These are phyloP conservation scores for Umbelopsis isabellina DNA, from an alignment of 192 early-diverging fungal species.

Conservation along the genomic window DNA sequence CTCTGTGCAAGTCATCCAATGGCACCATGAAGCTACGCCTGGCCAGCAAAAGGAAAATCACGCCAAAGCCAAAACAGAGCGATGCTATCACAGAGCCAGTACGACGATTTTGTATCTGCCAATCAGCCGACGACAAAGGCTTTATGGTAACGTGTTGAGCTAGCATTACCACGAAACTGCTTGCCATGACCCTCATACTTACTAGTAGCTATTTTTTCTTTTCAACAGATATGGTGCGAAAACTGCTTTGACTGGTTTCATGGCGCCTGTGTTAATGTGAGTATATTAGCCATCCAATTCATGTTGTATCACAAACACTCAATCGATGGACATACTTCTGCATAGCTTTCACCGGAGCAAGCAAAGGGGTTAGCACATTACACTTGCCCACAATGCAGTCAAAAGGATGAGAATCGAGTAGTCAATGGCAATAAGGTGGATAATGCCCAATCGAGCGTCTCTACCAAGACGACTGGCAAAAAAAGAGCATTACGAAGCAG, in stretches of 20 bases:
- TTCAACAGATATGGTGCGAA: conserved; percentile 16
- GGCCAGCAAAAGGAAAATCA: conserved; percentile 7
- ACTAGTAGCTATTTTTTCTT: neutral
- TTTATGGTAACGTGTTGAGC: neutral
- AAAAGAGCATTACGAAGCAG: neutral
- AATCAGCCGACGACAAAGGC: conserved; percentile 6
- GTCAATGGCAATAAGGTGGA: neutral
- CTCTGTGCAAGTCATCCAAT: neutral
- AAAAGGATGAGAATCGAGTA: neutral
- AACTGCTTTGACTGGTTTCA: conserved; percentile 19
- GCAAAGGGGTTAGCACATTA: conserved; percentile 11
- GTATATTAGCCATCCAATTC: neutral
- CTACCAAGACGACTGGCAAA: neutral
- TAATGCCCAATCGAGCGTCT: neutral
- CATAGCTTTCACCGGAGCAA: neutral
- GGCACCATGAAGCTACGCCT: conserved; percentile 18
- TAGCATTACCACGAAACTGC: neutral
- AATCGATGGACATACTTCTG: neutral
- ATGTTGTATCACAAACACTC: neutral
- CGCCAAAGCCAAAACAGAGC: neutral
- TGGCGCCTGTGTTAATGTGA: conserved; percentile 5
- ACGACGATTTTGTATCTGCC: conserved; percentile 4
- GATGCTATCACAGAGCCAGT: neutral
- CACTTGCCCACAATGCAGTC: neutral
- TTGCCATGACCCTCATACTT: neutral